These are phyloP conservation scores for Boletales sp. DNA, from an alignment of 768 basidiomycete genomes.

Conservation along the genomic window DNA sequence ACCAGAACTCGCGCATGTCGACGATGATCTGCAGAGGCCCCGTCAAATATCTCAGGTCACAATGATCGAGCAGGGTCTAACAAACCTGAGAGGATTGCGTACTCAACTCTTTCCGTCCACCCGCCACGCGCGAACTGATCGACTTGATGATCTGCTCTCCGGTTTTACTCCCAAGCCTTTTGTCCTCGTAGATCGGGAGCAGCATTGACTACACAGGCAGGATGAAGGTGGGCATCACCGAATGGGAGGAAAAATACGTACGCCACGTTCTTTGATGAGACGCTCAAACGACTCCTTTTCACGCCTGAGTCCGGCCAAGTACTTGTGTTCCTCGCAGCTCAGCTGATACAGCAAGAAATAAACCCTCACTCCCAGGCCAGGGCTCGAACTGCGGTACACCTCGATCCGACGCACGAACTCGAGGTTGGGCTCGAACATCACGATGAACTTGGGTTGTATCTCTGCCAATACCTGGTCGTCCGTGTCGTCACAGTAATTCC, in stretches of 20 bases:
- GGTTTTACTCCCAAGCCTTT: conserved; percentile 33
- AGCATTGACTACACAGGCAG: conserved; percentile 69
- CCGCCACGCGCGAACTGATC: conserved; percentile 82
- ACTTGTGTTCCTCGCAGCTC: conserved; percentile 94
- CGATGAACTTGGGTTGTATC: conserved; percentile 84
- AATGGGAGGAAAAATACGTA: conserved; percentile 38
- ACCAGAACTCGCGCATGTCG: conserved; percentile 96
- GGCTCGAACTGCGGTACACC: conserved; percentile 84
- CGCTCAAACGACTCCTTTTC: conserved; percentile 95
- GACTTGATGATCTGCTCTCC: conserved; percentile 69
- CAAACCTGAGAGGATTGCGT: conserved; percentile 61
- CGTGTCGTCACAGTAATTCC: conserved; percentile 87
- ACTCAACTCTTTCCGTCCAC: conserved; percentile 69
- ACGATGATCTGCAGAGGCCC: conserved; percentile 77
- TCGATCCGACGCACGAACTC: conserved; percentile 92
- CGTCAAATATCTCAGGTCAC: no score
- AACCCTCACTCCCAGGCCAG: conserved; percentile 79
- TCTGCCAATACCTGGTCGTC: conserved; percentile 89
- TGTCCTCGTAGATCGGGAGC: conserved; percentile 73
- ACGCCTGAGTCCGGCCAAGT: conserved; percentile 79
- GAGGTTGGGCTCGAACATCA: conserved; percentile 94
- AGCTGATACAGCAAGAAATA: conserved; percentile 96
- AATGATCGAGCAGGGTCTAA: neutral
- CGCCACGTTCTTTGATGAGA: conserved; percentile 88
- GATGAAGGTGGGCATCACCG: neutral